A percentile compares a stretch with the other conserved stretches of the same genome.
Evolutionary conservation across 768 basidiomycete species (phyloP).

Genomic region (Naganishia kalamii): DNA sequence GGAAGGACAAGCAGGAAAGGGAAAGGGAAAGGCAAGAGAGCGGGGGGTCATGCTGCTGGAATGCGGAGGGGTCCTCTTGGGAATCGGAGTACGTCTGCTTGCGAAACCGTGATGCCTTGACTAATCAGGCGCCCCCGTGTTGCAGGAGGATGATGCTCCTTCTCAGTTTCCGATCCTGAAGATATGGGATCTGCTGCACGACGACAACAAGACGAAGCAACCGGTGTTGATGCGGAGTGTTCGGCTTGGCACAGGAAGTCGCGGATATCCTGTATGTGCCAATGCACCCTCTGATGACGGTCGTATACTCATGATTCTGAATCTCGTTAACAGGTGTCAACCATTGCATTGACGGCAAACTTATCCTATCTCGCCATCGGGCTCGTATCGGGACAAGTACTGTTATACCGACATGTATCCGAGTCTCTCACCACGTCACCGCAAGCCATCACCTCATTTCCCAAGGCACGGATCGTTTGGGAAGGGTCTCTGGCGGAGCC

Average conservation of each 20-base stretch:
- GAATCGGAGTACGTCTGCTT: conserved; percentile 65
- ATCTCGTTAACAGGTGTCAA: conserved; percentile 56
- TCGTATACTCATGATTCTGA: neutral
- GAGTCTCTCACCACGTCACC: conserved; percentile 70
- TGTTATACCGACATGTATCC: conserved; percentile 83
- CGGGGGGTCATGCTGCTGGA: conserved; percentile 58
- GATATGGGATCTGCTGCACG: conserved; percentile 77
- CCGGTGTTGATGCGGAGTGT: conserved; percentile 66
- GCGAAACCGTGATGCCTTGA: neutral
- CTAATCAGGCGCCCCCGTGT: neutral
- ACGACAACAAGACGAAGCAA: conserved; percentile 59
- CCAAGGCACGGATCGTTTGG: conserved; percentile 75
- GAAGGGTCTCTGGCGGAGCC: conserved; percentile 74
- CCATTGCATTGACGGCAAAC: conserved; percentile 68
- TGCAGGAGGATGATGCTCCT: conserved; percentile 37
- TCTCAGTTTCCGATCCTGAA: conserved; percentile 52
- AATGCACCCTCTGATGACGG: too few species aligned
- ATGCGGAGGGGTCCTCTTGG: conserved; percentile 71
- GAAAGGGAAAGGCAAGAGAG: conserved; percentile 29
- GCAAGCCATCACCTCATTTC: conserved; percentile 64
- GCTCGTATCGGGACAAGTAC: conserved; percentile 87
- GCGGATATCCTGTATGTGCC: conserved; percentile 69
- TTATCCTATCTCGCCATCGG: conserved; percentile 84
- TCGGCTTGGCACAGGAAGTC: conserved; percentile 66
- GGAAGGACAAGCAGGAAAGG: neutral